Evolutionary conservation across 495 filamentous ascomycete genomes (phyloP).

Genomic region (Aspergillus mulundensis): DNA sequence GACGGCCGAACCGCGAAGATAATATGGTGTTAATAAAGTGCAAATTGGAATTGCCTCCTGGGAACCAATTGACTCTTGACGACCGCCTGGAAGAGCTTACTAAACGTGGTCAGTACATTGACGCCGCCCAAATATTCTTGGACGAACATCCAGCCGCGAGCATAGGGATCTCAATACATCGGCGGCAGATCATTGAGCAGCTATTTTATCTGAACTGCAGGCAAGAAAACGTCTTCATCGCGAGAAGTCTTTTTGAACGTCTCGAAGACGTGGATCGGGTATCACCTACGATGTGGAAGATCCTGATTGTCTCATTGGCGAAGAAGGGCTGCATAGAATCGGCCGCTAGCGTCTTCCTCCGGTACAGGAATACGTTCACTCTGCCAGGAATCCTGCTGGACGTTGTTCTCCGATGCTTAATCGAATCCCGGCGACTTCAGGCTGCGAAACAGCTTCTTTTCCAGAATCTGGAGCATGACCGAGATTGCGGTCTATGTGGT

Average conservation of each 20-base stretch:
- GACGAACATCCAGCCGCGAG: slow-evolving; percentile 18
- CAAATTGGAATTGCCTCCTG: neutral
- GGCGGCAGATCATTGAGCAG: slow-evolving; percentile 28
- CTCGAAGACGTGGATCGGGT: slow-evolving; percentile 33
- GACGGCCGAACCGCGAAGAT: neutral
- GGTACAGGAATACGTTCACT: slow-evolving; percentile 24
- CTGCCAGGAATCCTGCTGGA: slow-evolving; percentile 34
- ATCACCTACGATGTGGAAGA: slow-evolving; percentile 36
- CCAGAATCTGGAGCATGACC: slow-evolving; percentile 28
- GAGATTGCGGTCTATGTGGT: slow-evolving; percentile 34
- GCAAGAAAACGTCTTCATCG: slow-evolving; percentile 38
- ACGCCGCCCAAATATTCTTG: slow-evolving; percentile 40
- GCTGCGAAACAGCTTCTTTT: slow-evolving; percentile 36
- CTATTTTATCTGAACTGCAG: slow-evolving; percentile 38
- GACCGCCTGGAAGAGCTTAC: slow-evolving; percentile 19
- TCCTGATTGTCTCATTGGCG: slow-evolving; percentile 37
- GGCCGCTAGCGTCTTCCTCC: slow-evolving; percentile 30
- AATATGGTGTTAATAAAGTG: neutral
- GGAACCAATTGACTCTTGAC: slow-evolving; percentile 1
- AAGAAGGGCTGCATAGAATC: slow-evolving; percentile 40
- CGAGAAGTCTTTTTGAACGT: slow-evolving; percentile 35
- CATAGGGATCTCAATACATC: slow-evolving; percentile 25
- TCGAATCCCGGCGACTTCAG: slow-evolving; percentile 39
- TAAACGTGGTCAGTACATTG: slow-evolving; percentile 24
- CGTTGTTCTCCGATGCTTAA: slow-evolving; percentile 35